A percentile compares a stretch with the other conserved stretches of the same genome.
Evolutionary conservation across 805 yeast species (phyloP).

Genomic region (Yarrowia yakushimensis): DNA sequence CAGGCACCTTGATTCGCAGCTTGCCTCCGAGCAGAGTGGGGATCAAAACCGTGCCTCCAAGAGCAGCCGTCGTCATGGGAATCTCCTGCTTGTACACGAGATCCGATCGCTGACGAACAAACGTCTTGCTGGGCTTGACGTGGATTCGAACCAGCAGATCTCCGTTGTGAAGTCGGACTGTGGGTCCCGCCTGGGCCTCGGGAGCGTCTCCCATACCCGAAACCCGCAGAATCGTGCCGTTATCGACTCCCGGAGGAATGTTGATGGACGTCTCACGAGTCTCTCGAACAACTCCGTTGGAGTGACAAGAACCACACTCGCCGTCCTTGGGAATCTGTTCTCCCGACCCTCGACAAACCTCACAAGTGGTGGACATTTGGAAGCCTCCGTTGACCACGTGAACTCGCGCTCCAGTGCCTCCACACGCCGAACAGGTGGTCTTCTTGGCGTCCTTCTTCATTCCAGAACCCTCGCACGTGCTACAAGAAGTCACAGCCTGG

Average conservation of each 20-base stretch:
- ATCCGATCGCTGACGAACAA: slow-evolving; percentile 63
- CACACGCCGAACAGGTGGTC: slow-evolving; percentile 78
- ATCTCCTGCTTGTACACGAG: slow-evolving; percentile 63
- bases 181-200: slow-evolving; percentile 65
- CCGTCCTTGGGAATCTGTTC: slow-evolving; percentile 64
- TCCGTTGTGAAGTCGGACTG: slow-evolving; percentile 69
- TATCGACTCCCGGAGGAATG: slow-evolving; percentile 82
- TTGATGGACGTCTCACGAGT: slow-evolving; percentile 73
- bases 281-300: slow-evolving; percentile 75
- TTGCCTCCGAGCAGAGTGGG: slow-evolving; percentile 84
- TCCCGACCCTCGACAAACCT: slow-evolving; percentile 83
- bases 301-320: slow-evolving; percentile 77
- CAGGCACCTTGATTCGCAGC: slow-evolving; percentile 72
- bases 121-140: slow-evolving; percentile 69
- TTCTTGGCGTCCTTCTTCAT: slow-evolving; percentile 71
- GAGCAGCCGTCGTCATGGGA: slow-evolving; percentile 92
- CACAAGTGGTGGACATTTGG: slow-evolving; percentile 94
- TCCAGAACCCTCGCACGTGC: slow-evolving; percentile 81
- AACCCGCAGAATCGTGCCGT: slow-evolving; percentile 80
- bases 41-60: slow-evolving; percentile 87
- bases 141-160: slow-evolving; percentile 80
- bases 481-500: slow-evolving; percentile 71
- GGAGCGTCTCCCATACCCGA: slow-evolving; percentile 93
- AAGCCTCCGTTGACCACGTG: slow-evolving; percentile 88
- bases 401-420: slow-evolving; percentile 88